A percentile compares a stretch with the other conserved stretches of the same genome.
These are phyloP conservation scores for Populus deltoides DNA, from an alignment of 345 rosid species.

Conservation along the genomic window DNA sequence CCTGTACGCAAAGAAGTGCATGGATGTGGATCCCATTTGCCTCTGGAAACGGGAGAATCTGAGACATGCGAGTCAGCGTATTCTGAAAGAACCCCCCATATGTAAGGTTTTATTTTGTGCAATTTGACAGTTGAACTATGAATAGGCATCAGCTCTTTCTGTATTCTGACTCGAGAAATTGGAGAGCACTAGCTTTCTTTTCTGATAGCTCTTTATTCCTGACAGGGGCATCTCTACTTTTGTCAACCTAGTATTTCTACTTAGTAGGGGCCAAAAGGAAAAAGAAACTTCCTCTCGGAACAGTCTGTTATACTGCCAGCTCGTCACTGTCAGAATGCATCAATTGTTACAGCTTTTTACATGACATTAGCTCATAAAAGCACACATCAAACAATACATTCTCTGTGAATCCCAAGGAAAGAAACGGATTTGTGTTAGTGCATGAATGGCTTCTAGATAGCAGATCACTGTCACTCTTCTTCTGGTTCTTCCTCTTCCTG, in stretches of 20 bases:
- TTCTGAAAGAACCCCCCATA: too few species aligned
- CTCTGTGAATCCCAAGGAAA: background rate
- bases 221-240: too few species aligned
- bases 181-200: too few species aligned
- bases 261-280: too few species aligned
- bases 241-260: too few species aligned
- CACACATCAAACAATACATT: slow-evolving; percentile 8
- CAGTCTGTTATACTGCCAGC: background rate
- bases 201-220: too few species aligned
- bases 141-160: background rate
- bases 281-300: too few species aligned
- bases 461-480: slow-evolving; percentile 27
- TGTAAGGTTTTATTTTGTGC: too few species aligned
- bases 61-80: too few species aligned
- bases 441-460: background rate
- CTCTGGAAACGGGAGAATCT: too few species aligned
- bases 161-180: background rate
- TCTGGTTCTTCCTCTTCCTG: slow-evolving; percentile 99
- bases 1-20: too few species aligned
- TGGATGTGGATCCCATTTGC: too few species aligned
- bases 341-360: background rate
- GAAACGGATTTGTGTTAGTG: slow-evolving; percentile 12
- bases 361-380: background rate
- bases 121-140: background rate
- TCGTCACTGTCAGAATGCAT: background rate